Evolutionary conservation across 768 basidiomycete genomes (phyloP).

Genomic region (Mycena chlorophos): DNA sequence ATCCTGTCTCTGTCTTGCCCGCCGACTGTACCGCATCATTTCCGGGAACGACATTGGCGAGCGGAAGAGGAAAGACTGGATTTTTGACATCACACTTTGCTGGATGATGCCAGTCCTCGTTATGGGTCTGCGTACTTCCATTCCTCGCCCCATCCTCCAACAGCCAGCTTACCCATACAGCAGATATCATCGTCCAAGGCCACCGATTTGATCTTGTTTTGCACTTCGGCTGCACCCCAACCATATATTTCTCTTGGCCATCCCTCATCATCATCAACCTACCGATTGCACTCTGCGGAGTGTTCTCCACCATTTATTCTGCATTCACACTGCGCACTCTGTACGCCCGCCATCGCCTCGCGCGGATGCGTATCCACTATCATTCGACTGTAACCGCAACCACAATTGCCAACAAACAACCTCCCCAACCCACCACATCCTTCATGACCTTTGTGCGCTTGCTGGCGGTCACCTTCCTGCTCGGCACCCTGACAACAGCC

Average conservation of each 20-base stretch:
- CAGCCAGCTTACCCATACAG: background rate
- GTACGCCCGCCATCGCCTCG: slow-evolving; percentile 41
- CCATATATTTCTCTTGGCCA: slow-evolving; percentile 23
- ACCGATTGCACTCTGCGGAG: slow-evolving; percentile 23
- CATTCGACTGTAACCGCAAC: slow-evolving; percentile 30
- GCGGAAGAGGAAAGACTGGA: background rate
- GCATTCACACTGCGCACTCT: slow-evolving; percentile 42
- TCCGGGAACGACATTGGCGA: background rate
- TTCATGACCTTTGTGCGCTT: slow-evolving; percentile 47
- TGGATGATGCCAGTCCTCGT: slow-evolving; percentile 33
- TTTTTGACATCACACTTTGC: slow-evolving; percentile 22
- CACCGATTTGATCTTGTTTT: slow-evolving; percentile 40
- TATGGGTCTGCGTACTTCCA: slow-evolving; percentile 32
- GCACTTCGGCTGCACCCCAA: slow-evolving; percentile 33
- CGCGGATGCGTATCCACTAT: slow-evolving; percentile 34
- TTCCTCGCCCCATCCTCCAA: background rate
- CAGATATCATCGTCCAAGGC: slow-evolving; percentile 31
- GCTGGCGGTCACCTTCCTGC: slow-evolving; percentile 39
- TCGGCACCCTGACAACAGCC: slow-evolving; percentile 17
- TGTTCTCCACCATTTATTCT: slow-evolving; percentile 29
- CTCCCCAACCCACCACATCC: slow-evolving; percentile 6
- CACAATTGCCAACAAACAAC: background rate
- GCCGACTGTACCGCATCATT: background rate
- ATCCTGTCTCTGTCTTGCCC: background rate
- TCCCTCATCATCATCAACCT: slow-evolving; percentile 24